Evolutionary conservation across 495 filamentous ascomycete genomes (phyloP).

Genomic region (Penicillium fimorum): DNA sequence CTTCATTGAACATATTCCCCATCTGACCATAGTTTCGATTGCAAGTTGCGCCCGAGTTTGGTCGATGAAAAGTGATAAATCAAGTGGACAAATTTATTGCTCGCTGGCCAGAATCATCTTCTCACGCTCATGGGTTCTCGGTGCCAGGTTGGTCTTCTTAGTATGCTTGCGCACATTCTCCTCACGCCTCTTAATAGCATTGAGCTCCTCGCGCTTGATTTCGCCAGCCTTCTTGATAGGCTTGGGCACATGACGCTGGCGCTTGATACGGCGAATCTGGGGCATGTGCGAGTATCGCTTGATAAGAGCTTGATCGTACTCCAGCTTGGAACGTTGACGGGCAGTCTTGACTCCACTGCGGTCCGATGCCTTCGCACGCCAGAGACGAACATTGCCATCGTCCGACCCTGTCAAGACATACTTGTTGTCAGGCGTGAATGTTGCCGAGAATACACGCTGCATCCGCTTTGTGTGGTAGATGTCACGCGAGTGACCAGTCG

Average conservation of each 20-base stretch:
- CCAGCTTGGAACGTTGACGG: conserved; percentile 77
- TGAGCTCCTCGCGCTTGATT: conserved; percentile 90
- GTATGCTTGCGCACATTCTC: conserved; percentile 94
- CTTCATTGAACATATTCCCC: conserved; percentile 7
- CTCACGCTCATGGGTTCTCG: conserved; percentile 81
- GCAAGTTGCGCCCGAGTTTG: background rate
- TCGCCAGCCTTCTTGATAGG: conserved; percentile 95
- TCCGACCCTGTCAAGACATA: conserved; percentile 86
- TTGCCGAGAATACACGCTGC: conserved; percentile 89
- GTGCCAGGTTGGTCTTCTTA: conserved; percentile 66
- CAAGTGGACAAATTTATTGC: conserved; percentile 46
- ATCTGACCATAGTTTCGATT: background rate
- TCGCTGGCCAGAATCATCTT: conserved; percentile 84
- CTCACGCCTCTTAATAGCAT: conserved; percentile 79
- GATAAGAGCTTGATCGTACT: conserved; percentile 84
- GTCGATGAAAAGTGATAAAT: conserved; percentile 6
- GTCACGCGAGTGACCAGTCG: conserved; percentile 80
- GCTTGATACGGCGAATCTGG: conserved; percentile 83
- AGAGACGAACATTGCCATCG: conserved; percentile 91
- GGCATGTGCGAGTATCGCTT: conserved; percentile 93
- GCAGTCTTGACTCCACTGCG: conserved; percentile 83
- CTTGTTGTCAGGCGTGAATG: conserved; percentile 83
- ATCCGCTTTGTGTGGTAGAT: conserved; percentile 98
- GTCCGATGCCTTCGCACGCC: conserved; percentile 84
- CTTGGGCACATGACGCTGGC: conserved; percentile 90